These are phyloP conservation scores for Ramichloridium luteum DNA, from an alignment of 2,329 filamentous ascomycete species.

Conservation along the genomic window DNA sequence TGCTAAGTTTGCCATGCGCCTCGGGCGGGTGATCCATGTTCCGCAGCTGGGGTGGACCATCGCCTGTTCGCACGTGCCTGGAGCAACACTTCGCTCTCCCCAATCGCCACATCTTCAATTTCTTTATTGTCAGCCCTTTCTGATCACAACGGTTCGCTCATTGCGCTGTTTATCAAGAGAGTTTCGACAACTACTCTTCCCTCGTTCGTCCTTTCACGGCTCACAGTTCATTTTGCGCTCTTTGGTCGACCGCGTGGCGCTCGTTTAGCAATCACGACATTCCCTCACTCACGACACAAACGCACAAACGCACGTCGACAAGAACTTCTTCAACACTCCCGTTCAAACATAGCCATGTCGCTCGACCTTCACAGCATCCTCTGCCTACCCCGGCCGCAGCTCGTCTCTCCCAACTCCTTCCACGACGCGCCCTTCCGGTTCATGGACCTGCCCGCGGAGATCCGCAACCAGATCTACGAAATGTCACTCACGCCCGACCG, in stretches of 20 bases:
- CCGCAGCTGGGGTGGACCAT: too few species aligned
- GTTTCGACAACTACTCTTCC: background rate
- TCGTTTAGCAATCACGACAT: too few species aligned
- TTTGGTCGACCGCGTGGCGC: too few species aligned
- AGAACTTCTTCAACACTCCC: background rate
- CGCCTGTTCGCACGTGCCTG: too few species aligned
- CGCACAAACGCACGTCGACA: background rate
- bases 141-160: too few species aligned
- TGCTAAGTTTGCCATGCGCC: too few species aligned
- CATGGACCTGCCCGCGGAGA: slow-evolving; percentile 1
- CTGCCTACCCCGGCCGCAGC: background rate
- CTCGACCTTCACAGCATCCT: slow-evolving; percentile 1
- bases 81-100: too few species aligned
- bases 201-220: slow-evolving; percentile 1
- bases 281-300: slow-evolving; percentile 1
- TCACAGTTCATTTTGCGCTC: slow-evolving; percentile 1
- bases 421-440: slow-evolving; percentile 2
- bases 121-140: too few species aligned
- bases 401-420: background rate
- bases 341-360: background rate
- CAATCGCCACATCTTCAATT: too few species aligned
- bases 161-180: too few species aligned
- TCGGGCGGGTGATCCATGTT: too few species aligned
- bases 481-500: slow-evolving; percentile 1
- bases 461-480: slow-evolving; percentile 2